Base-by-base conservation (phyloP, 2,329 filamentous ascomycete genomes). In the Didymella lethalis region DNA sequence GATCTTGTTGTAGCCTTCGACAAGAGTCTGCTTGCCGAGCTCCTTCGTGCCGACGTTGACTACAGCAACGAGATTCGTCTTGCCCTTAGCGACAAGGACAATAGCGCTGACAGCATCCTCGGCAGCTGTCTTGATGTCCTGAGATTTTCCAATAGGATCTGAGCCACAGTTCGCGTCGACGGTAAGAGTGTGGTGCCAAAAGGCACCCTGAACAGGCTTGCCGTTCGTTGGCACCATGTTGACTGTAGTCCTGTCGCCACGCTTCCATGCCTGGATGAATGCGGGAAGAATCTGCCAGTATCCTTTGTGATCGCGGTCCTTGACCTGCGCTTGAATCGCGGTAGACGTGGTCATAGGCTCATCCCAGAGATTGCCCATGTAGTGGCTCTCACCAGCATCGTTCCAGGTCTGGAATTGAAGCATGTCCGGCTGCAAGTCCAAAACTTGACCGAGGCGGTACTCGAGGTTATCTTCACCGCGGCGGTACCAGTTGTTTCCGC, bases 361-460 rank as follows among this genome's bases (percentile, higher is more conserved):
- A 0, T 60, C 57, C 76, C 77, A 80, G 10, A 74, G 54, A n/a
- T 77, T 75, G 0, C 77, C 78, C 59, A 80, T 75, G 51, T 80
- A 79, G 58, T 79, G 77, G 11, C 65, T 66, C 51, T 80, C 77
- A 2, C 76, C 76, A 0, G 70, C 75, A 48, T 80, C 78, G 48
- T 80, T 80, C 77, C 78, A 80, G 14, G 75, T 78, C 46, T 78
- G 75, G 4, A 79, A 63, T 61, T 80, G 72, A 10, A 79, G 61
- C 50, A 78, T 76, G 47, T 78, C 75, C 2, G 78, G 77, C 47
- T 75, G 67, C 10, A 79, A 32, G 7, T 55, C 40, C 1, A 80
- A 66, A 11, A 73, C 69, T 55, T 65, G 70, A 28, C 48, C 62
- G 36, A 70, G 67, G 51, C 62, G 71, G 43, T 70, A 48, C 20